These are phyloP conservation scores for Yarrowia yakushimensis DNA, from an alignment of 805 yeast species.

Conservation along the genomic window DNA sequence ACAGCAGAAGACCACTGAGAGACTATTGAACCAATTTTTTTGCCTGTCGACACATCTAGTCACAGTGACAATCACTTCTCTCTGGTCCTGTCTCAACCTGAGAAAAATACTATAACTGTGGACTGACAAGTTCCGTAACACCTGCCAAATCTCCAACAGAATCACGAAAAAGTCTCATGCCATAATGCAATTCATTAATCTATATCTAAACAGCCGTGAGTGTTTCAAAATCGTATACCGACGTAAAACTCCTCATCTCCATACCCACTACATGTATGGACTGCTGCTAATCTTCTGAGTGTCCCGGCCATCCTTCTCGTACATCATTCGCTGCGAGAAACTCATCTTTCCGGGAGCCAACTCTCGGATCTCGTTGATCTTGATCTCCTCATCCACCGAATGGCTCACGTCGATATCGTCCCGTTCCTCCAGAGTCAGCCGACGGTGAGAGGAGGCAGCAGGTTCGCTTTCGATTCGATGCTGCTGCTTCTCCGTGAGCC, in stretches of 20 bases:
- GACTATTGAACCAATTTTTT: too few relatives aligned
- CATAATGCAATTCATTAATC: slow-evolving; percentile 3
- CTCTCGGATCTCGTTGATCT: slow-evolving; percentile 9
- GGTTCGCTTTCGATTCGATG: slow-evolving; percentile 14
- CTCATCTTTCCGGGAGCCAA: slow-evolving; percentile 30
- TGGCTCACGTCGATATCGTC: slow-evolving; percentile 16
- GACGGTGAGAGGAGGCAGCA: background rate
- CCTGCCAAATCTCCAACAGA: too few relatives aligned
- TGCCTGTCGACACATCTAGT: too few relatives aligned
- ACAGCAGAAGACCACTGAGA: too few relatives aligned
- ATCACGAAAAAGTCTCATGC: too few relatives aligned
- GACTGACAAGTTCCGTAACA: too few relatives aligned
- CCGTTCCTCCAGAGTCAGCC: background rate
- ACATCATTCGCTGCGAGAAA: slow-evolving; percentile 30
- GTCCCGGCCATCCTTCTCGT: slow-evolving; percentile 26
- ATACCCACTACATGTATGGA: slow-evolving; percentile 1
- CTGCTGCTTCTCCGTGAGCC: slow-evolving; percentile 18
- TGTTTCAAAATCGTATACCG: background rate
- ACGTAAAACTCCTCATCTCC: background rate
- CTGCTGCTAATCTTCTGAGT: slow-evolving; percentile 19
- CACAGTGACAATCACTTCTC: too few relatives aligned
- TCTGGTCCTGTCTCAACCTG: too few relatives aligned
- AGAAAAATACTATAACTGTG: too few relatives aligned
- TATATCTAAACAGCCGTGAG: background rate
- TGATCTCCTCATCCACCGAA: slow-evolving; percentile 22